phyloP scores from a whole-genome alignment of 2,329 filamentous ascomycete genomes.

The Fusarium poae region DNA sequence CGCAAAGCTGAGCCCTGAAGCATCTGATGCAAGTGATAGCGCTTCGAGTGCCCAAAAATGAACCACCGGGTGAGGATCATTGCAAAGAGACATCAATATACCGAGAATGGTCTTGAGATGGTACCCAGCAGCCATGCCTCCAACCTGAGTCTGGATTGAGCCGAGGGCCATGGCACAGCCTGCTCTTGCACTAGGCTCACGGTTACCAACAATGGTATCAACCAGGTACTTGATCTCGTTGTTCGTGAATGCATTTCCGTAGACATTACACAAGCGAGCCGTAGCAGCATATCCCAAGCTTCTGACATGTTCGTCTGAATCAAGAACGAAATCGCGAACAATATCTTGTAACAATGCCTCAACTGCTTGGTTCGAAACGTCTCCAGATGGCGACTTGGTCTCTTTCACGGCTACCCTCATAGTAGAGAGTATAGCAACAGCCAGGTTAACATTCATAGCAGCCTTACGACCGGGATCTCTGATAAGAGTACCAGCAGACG shows the following conservation, averaged over 20 bases:
- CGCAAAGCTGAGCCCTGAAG: constrained; percentile 91
- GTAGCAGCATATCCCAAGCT: constrained; percentile 87
- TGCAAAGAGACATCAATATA: constrained; percentile 97
- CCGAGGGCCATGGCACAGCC: constrained; percentile 95
- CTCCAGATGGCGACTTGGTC: constrained; percentile 77
- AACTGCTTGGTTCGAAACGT: constrained; percentile 79
- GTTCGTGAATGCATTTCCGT: constrained; percentile 90
- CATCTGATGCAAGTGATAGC: constrained; percentile 86
- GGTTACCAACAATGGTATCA: constrained; percentile 92
- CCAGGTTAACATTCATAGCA: constrained; percentile 91
- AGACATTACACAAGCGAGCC: constrained; percentile 84
- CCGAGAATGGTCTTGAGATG: constrained; percentile 98
- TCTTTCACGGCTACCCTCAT: constrained; percentile 89
- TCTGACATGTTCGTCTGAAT: constrained; percentile 87
- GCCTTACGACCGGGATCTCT: constrained; percentile 89
- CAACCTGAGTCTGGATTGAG: constrained; percentile 93
- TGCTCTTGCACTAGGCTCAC: constrained; percentile 91
- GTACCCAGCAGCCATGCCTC: constrained; percentile 96
- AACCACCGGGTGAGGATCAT: constrained; percentile 93
- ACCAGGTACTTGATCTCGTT: constrained; percentile 91
- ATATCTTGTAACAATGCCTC: constrained; percentile 88
- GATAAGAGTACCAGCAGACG: constrained; percentile 83
- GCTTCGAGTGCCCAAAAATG: constrained; percentile 98
- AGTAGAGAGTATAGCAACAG: constrained; percentile 81
- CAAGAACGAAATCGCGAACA: constrained; percentile 77